Evolutionary conservation across 2,329 filamentous ascomycete species (phyloP), one percentile per base, ranked within the genome.

Genomic region (Talaromyces sp.): DNA sequence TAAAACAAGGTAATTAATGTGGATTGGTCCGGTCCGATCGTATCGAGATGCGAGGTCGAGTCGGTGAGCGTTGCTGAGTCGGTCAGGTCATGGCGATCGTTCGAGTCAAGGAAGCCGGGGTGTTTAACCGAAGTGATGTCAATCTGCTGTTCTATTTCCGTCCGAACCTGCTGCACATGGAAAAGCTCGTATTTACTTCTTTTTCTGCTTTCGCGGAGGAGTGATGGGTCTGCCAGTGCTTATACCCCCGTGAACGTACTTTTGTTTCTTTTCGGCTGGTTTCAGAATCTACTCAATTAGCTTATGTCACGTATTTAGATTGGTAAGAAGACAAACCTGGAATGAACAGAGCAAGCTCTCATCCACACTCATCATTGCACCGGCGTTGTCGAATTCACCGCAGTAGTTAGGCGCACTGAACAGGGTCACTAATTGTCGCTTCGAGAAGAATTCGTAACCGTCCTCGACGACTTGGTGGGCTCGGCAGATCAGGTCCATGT

Each of bases 261-360:
- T 98, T 92, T 97, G 94, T 90, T 99, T 99, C 90, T 99, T 99
- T 88, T 99, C 95, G 81, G 95, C 95, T 77, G 95, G 95, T 86
- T 98, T 99, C 84, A 99, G 86, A 78, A 99, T 98, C 92, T 96
- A 73, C n/a, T 39, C 52, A 37, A 25, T 56, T 56, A 56, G 52
- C 31, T 15, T 13, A 22, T 5, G 7, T 10, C 33, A 31, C 7
- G 27, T 31, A 37, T 11, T 39, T 39, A 9, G 2, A 47, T 6
- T 31, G 27, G 54, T 58, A 39, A 35, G 41, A 35, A 3, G 15
- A 54, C 80, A 66, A 80, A 95, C 92, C 91, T 98, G 95, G 90
- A 99, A 99, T 69, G 93, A 97, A 86, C 95, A 99, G 75, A 99
- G 86, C 80, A 99, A 83, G 80, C 93, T 97, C 85, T 98, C 95